Base-by-base conservation (phyloP, 2,329 filamentous ascomycete genomes). In the Calonectria leucothoes region DNA sequence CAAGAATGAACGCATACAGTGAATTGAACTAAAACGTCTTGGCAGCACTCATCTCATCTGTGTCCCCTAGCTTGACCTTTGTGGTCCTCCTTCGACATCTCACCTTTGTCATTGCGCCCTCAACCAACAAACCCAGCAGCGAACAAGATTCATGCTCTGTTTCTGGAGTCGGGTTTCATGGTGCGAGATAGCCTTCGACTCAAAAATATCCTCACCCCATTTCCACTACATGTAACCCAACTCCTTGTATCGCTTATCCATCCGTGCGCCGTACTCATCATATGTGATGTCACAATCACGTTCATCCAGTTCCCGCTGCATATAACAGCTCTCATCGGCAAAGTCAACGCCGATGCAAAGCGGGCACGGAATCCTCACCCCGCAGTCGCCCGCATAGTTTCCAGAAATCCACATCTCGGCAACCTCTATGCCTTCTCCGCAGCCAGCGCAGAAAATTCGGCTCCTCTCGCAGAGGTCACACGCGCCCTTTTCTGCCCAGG, bases 361-460 rank as follows among this genome's bases (percentile, higher is more conserved):
- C 14, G 67, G 59, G n/a, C 67, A 70, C 14, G 42, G 20, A 3
- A 65, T 29, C 14, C 17, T 52, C 17, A 37, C n/a, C 4, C 15
- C 17, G 20, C 59, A 70, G 35, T 65, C 48, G 2, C 33, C 33
- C 4, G 6, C 1, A 1, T 23, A 17, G 6, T 15, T 5, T 12
- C 10, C 1, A 23, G 11, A 37, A 29, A 23, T 59, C n/a, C 61
- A 70, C 3, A 39, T 4, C 14, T 66, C 69, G 23, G 29, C 31
- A 59, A 66, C 31, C 29, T 42, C 37, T 20, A 1, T 51, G 10
- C 52, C 63, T 3, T 15, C 3, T 17, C 39, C 23, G 52, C 63
- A 66, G 23, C 51, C 63, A 20, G 39, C 29, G 51, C 69, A 71
- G 61, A 70, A 42, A 12, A 25, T 1, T 39, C 69, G 63, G n/a